phyloP scores from a whole-genome alignment of 257 asterid species.

The Nicotiana benthamiana region DNA sequence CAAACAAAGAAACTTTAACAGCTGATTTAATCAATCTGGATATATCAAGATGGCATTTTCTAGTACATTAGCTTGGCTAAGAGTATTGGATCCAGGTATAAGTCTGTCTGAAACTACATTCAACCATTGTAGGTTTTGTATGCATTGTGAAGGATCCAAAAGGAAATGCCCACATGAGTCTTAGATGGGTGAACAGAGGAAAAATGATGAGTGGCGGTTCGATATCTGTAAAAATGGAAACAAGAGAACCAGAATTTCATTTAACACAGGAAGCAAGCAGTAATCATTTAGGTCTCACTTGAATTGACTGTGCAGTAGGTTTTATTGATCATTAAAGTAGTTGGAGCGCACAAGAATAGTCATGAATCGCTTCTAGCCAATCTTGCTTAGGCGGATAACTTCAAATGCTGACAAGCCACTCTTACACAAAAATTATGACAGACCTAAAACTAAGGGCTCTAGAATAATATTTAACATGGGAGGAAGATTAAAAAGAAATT shows the following conservation, averaged over 20 bases:
- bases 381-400: not conserved
- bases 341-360: not conserved
- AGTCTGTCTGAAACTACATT: not conserved
- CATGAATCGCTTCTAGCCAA: not conserved
- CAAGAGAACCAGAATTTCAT: not conserved
- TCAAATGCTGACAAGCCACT: not conserved
- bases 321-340: not conserved
- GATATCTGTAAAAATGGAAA: not conserved
- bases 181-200: not conserved
- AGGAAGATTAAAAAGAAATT: not conserved
- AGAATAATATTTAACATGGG: not conserved
- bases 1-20: conserved; percentile 2
- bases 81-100: not conserved
- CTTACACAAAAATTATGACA: not conserved
- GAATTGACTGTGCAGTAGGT: not conserved
- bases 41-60: not conserved
- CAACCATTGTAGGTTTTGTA: not conserved
- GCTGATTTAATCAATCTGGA: not conserved
- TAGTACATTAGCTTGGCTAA: not conserved
- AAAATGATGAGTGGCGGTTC: not conserved
- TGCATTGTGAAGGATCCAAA: not conserved
- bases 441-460: not conserved
- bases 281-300: not conserved
- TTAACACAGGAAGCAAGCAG: not conserved
- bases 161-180: not conserved